Evolutionary conservation across 306 rosid genomes (phyloP).

Genomic region (Oemleria cerasiformis): DNA sequence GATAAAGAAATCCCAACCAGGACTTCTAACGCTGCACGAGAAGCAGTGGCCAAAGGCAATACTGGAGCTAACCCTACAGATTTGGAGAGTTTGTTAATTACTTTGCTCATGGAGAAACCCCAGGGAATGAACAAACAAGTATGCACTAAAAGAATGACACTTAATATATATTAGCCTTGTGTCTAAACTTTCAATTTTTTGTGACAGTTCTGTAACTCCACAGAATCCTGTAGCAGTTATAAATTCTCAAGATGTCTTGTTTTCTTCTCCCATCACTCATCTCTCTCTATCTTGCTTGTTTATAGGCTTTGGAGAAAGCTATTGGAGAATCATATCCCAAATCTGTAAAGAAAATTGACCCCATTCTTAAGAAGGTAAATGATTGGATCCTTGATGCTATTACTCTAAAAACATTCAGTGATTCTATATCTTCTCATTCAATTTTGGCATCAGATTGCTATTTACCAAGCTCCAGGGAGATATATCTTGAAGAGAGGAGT

Average conservation of each 20-base stretch:
- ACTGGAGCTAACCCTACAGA: constrained; percentile 56
- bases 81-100: constrained; percentile 60
- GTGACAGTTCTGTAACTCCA: background rate
- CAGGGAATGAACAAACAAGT: constrained; percentile 83
- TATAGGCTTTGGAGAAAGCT: constrained; percentile 82
- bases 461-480: constrained; percentile 71
- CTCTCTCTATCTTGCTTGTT: constrained; percentile 20
- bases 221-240: background rate
- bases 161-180: background rate
- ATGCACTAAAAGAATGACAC: constrained; percentile 5
- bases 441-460: constrained; percentile 75
- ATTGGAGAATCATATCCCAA: constrained; percentile 69
- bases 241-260: background rate
- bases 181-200: background rate
- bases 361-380: constrained; percentile 73
- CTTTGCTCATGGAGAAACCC: constrained; percentile 77
- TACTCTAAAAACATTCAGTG: constrained; percentile 23
- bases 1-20: constrained; percentile 57
- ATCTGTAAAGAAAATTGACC: constrained; percentile 64
- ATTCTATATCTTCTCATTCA: constrained; percentile 34
- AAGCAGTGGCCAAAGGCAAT: constrained; percentile 58
- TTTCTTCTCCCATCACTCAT: constrained; percentile 5
- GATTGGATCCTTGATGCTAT: constrained; percentile 25
- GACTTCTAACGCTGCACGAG: constrained; percentile 38
- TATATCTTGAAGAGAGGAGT: constrained; percentile 60